Evolutionary conservation across 2,329 filamentous ascomycete species (phyloP), one percentile per base, ranked within the genome.

Genomic region (Penicillium sp.): DNA sequence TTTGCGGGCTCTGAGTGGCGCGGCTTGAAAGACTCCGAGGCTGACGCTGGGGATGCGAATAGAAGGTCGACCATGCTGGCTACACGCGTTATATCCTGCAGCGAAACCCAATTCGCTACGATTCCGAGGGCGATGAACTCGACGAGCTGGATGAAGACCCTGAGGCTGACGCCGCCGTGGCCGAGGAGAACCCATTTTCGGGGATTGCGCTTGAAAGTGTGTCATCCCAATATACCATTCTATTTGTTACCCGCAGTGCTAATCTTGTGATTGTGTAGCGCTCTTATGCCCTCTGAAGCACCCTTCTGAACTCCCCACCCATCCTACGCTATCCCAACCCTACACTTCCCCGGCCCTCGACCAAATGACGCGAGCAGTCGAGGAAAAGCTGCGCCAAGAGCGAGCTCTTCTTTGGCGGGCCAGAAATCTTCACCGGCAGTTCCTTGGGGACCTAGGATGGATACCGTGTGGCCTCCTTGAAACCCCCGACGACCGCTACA

Each of bases 61-160:
- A 82, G 78, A 77, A 73, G 66, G 73, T 83, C 52, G 76, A 80
- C 37, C 80, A 84, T 61, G 80, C 79, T 34, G 81, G 81, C 38
- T 82, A 83, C 63, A 70, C 74, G 34, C 74, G 81, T 57, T 73
- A 77, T 59, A 81, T 82, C 42, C 70, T 84, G 39, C 72, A 75
- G 53, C 74, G 70, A 32, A 84, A 82, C 48, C 81, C 81, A 5
- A 70, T 73, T 42, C 75, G 77, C 52, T 81, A 78, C 62, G 81
- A 85, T 59, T 77, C 77, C n/a, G 79, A 84, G 59, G 81, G 81
- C 44, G 80, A 81, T 52, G 75, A 82, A 50, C 71, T 82, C 39
- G 78, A 81, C 28, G 73, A 75, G 18, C 75, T 77, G 47, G 78
- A 81, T 60, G 76, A 76, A 57, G 76, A 80, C 55, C 74, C 77